Evolutionary conservation across 2,329 filamentous ascomycete genomes (phyloP).

Genomic region (Pyrenochaeta sp.): DNA sequence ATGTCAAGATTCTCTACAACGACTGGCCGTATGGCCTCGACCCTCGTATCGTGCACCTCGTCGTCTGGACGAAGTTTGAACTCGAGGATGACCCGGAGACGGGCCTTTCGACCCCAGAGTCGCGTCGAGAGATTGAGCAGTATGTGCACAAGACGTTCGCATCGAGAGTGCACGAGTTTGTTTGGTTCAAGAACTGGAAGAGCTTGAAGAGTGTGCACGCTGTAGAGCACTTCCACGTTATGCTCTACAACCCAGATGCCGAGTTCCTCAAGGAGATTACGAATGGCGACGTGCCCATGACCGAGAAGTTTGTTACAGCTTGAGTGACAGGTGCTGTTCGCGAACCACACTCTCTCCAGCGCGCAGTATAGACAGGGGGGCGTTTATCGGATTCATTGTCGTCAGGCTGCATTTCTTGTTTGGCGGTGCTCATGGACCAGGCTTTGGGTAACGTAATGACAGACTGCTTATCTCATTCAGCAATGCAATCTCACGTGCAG

Average conservation of each 20-base stretch:
- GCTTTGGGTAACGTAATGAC: not conserved
- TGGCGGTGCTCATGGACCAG: not conserved
- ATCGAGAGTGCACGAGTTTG: conserved; percentile 58
- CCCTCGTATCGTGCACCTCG: conserved; percentile 78
- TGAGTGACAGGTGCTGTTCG: conserved; percentile 2
- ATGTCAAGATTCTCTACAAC: conserved; percentile 81
- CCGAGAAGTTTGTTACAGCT: conserved; percentile 27
- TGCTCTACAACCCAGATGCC: conserved; percentile 80
- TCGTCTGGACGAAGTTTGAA: conserved; percentile 92
- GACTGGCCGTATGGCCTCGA: conserved; percentile 96
- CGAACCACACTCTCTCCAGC: not conserved
- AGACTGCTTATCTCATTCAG: not conserved
- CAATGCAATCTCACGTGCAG: not conserved
- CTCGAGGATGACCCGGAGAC: conserved; percentile 73
- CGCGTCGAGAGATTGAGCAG: conserved; percentile 70
- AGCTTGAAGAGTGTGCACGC: conserved; percentile 84
- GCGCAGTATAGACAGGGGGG: conserved; percentile 19
- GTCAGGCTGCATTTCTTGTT: conserved; percentile 1
- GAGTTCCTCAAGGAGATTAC: conserved; percentile 76
- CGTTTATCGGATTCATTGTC: not conserved
- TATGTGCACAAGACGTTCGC: conserved; percentile 76
- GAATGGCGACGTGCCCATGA: conserved; percentile 73
- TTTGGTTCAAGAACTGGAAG: conserved; percentile 94
- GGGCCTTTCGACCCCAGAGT: conserved; percentile 72
- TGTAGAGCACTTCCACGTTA: conserved; percentile 94